Percentiles rank a stretch among this genome's conserved stretches.
Evolutionary conservation across 352 stramenopile species (phyloP).

Genomic region (Phytopythium helicoides): DNA sequence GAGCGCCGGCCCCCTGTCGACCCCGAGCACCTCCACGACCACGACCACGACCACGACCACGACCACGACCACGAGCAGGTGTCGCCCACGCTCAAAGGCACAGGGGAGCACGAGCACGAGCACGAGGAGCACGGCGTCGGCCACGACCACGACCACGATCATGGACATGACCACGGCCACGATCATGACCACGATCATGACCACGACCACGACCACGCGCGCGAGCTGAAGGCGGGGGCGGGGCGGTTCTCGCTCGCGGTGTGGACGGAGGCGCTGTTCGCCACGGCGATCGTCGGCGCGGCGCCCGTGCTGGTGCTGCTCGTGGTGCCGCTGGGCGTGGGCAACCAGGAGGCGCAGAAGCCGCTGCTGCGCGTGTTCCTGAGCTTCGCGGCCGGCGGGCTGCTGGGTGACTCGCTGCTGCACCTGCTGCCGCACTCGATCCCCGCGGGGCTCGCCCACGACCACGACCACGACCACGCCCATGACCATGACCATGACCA

Average conservation of each 20-base stretch:
- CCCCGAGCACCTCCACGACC: too few relatives aligned
- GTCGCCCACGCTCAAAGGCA: slow-evolving; percentile 1
- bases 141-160: slow-evolving; percentile 12
- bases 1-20: slow-evolving; percentile 2
- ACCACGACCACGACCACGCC: slow-evolving; percentile 25
- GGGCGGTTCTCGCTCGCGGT: slow-evolving; percentile 42
- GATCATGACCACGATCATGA: slow-evolving; percentile 15
- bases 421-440: slow-evolving; percentile 90
- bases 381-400: slow-evolving; percentile 83
- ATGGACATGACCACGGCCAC: slow-evolving; percentile 17
- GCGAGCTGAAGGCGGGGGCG: too few relatives aligned
- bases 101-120: slow-evolving; percentile 8
- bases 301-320: slow-evolving; percentile 69
- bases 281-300: slow-evolving; percentile 67
- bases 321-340: slow-evolving; percentile 62
- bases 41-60: too few relatives aligned
- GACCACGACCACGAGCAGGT: slow-evolving; percentile 24
- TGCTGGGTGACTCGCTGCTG: slow-evolving; percentile 89
- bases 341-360: slow-evolving; percentile 58
- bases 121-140: too few relatives aligned
- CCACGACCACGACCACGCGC: slow-evolving; percentile 10
- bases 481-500: too few relatives aligned
- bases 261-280: slow-evolving; percentile 65
- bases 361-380: slow-evolving; percentile 80
- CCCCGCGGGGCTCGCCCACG: slow-evolving; percentile 19